Base-by-base conservation (phyloP, 2,329 filamentous ascomycete species). In the Epichloe gansuensis region DNA sequence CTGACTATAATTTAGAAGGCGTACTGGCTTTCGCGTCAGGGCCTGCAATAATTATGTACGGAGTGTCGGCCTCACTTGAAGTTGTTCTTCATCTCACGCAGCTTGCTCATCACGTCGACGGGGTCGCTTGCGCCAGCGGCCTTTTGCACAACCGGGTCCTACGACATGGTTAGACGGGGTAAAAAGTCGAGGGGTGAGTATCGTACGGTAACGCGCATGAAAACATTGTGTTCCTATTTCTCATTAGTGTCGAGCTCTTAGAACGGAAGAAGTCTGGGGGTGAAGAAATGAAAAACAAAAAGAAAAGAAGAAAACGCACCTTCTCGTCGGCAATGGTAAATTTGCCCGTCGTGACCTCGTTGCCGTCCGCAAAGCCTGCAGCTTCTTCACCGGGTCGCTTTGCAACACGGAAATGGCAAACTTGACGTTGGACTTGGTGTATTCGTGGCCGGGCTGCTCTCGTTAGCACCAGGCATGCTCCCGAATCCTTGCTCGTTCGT, bases 271-370 rank as follows among this genome's bases (percentile, higher is more conserved):
- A 28, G 9, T 6, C 9, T 12, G 17, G 5, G 17, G 41, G 3
- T 8, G n/a, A 3, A 21, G 17, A 17, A 28, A 52, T 17, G 34
- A 15, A 12, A 25, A 12, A n/a, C n/a, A n/a, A 31, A 11, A 1
- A 28, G 8, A 21, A 13, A 2, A 5, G 9, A 0, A 3, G 13
- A 9, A 35, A 21, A 50, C 69, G 53, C 69, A 88, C 88, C 84
- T 97, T 97, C 72, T 98, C 93, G 64, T 98, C 90, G 0, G 86
- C 91, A 68, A 98, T 97, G 0, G 91, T 98, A 62, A 95, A 97
- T 64, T 90, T 88, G 46, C 93, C 93, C 67, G 95, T 91, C 1
- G 93, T 97, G 72, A 96, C 80, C 70, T 83, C 75, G 69, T 96
- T 91, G 55, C 78, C 75, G 52, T 87, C 81, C 1, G 88, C 86